Evolutionary conservation across 257 asterid species (phyloP), one percentile per base, ranked within the genome.

Genomic region (Nicotiana noctiflora): DNA sequence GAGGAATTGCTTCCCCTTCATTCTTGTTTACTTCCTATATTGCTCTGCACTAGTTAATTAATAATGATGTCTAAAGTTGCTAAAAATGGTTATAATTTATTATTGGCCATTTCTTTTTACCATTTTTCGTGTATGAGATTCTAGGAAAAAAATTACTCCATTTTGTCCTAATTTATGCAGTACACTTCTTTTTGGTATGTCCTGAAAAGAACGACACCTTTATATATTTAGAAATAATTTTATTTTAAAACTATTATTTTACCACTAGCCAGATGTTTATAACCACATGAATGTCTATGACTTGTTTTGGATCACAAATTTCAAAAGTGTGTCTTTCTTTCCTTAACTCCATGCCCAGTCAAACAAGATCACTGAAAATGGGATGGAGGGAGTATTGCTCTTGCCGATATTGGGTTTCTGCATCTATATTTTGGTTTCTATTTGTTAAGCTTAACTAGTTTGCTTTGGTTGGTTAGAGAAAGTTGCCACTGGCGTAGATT

Each of bases 401-500:
- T 79, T 49, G 60, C n/a, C 49, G 63, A 72, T 72, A 14, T 5
- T 72, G 19, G 2, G 44, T 25, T 49, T 74, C 10, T 49, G 44
- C 62, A 49, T 15, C 79, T 37, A 59, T 68, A 4, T 27, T 76
- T 82, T 31, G 32, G 77, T 34, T n/a, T 55, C 14, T 79, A 29
- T 44, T 32, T n/a, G 18, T 80, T 23, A 66, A 64, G 49, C 11
- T 64, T 59, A 31, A 32, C 79, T 53, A 53, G 40, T 40, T 62
- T 63, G 65, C 21, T 76, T 82, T 86, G 75, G 81, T 17, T 83
- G 70, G 82, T 64, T 82, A 90, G 97, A 89, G 67, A 81, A 81
- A 65, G 46, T 88, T 53, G 86, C 81, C 78, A 52, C 77, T 64
- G 95, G 93, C 78, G 67, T 90, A 82, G 82, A 88, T 80, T 85